Evolutionary conservation across 2,329 filamentous ascomycete genomes (phyloP), one percentile per base, ranked within the genome.

Genomic region (Penicillium sp.): DNA sequence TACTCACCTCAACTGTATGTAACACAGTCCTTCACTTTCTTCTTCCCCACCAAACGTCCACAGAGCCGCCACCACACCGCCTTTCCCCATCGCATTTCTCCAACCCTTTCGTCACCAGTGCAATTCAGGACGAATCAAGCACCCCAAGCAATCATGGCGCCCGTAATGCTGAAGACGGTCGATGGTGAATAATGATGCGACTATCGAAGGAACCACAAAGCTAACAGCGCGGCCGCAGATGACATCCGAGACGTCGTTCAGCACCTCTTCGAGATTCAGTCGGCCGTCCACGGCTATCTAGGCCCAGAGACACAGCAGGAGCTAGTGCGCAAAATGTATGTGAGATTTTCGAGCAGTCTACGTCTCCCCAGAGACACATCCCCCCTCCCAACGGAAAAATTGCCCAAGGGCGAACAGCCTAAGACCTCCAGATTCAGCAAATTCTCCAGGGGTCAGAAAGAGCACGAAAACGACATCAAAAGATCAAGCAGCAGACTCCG

Each of bases 221-320:
- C 43, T 56, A 50, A 61, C 19, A 3, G 11, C 3, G 13, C n/a
- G 6, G 18, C 18, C n/a, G 6, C 66, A 83, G 81, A 76, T 50
- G 82, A 85, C 65, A 76, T 87, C 54, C 86, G 86, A 73, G 80
- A 82, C 47, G 82, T 87, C 58, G 85, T 88, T 63, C 83, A 86
- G 65, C 83, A 85, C 65, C 79, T 88, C 53, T 88, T 85, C 76
- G 81, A 86, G 63, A 82, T 86, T 46, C 84, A 87, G 72, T 81
- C 82, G 33, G 78, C 78, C n/a, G 77, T 80, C 1, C 81, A 85
- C 69, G 85, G 85, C 63, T 86, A 87, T 67, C 79, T 86, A 61
- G 84, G 84, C 41, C 75, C 78, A 35, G 78, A 80, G 52, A 86
- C 84, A 6, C 81, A 85, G 63, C 78, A 83, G 53, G 82, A 83